phyloP scores from a whole-genome alignment of 1,139 yeast species.

The Hansenula lynferdii region DNA sequence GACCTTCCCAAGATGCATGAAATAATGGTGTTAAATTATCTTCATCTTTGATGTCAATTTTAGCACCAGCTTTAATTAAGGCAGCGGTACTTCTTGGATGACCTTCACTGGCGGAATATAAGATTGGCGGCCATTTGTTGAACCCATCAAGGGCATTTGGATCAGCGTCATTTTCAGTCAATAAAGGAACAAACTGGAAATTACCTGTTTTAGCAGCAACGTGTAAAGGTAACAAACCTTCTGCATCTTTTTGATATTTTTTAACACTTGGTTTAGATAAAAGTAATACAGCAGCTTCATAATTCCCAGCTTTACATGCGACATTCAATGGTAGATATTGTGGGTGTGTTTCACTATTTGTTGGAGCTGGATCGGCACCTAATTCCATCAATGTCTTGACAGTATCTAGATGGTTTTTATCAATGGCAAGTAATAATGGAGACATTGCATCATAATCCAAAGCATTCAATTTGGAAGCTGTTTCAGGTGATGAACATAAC shows the following conservation, averaged over 20 bases:
- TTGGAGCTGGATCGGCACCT: conserved; percentile 57
- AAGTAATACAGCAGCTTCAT: conserved; percentile 54
- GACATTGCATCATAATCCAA: conserved; percentile 74
- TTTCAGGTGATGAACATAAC: conserved; percentile 25
- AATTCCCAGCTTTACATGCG: conserved; percentile 85
- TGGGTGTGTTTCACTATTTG: conserved; percentile 41
- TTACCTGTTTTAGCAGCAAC: conserved; percentile 87
- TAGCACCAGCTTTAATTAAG: conserved; percentile 69
- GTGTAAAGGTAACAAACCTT: conserved; percentile 86
- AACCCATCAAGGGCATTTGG: conserved; percentile 78
- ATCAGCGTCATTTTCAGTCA: conserved; percentile 71
- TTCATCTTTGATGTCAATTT: conserved; percentile 69
- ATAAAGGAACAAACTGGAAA: conserved; percentile 56
- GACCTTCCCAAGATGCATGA: conserved; percentile 94
- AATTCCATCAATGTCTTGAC: conserved; percentile 34
- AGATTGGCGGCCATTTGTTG: conserved; percentile 91
- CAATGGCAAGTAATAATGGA: conserved; percentile 76
- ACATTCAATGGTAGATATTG: conserved; percentile 80
- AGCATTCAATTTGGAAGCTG: conserved; percentile 19
- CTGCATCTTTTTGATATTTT: conserved; percentile 61
- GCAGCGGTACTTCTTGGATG: conserved; percentile 67
- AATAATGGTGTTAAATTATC: conserved; percentile 80
- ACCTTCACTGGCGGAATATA: conserved; percentile 88
- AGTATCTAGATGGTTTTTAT: conserved; percentile 56
- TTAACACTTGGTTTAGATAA: conserved; percentile 28